phyloP scores from a whole-genome alignment of 2,329 filamentous ascomycete genomes.

The Aspergillus ochraceoroseus region DNA sequence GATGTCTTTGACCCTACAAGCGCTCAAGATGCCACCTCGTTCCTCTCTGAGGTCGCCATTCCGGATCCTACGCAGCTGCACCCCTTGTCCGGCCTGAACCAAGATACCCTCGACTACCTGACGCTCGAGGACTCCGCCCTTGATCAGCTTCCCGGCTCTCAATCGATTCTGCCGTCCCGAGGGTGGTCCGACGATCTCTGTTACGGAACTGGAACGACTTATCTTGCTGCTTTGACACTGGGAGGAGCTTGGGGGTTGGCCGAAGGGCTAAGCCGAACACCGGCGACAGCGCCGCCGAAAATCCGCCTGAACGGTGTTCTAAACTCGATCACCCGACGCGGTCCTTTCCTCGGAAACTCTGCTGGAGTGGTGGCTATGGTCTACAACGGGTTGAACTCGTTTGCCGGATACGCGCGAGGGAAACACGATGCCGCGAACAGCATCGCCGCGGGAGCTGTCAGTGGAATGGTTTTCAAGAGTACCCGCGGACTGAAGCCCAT shows the following conservation, averaged over 20 bases:
- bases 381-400: constrained; percentile 90
- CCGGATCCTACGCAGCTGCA: constrained; percentile 86
- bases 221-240: constrained; percentile 76
- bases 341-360: constrained; percentile 93
- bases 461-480: constrained; percentile 94
- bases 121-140: constrained; percentile 87
- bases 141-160: constrained; percentile 76
- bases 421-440: constrained; percentile 90
- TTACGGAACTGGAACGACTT: constrained; percentile 93
- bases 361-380: constrained; percentile 92
- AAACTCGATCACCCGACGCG: constrained; percentile 87
- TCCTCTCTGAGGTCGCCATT: constrained; percentile 70
- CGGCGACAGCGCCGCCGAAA: constrained; percentile 72
- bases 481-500: constrained; percentile 85
- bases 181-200: constrained; percentile 98
- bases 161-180: constrained; percentile 85
- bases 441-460: constrained; percentile 75
- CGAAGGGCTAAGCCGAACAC: constrained; percentile 74
- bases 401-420: constrained; percentile 70
- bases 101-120: constrained; percentile 90
- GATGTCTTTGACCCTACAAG: constrained; percentile 65
- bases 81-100: constrained; percentile 86
- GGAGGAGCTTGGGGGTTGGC: constrained; percentile 90
- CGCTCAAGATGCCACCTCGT: constrained; percentile 76
- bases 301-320: constrained; percentile 89